Evolutionary conservation across 768 basidiomycete species (phyloP).

Genomic region (Candolleomyces efflorescens): DNA sequence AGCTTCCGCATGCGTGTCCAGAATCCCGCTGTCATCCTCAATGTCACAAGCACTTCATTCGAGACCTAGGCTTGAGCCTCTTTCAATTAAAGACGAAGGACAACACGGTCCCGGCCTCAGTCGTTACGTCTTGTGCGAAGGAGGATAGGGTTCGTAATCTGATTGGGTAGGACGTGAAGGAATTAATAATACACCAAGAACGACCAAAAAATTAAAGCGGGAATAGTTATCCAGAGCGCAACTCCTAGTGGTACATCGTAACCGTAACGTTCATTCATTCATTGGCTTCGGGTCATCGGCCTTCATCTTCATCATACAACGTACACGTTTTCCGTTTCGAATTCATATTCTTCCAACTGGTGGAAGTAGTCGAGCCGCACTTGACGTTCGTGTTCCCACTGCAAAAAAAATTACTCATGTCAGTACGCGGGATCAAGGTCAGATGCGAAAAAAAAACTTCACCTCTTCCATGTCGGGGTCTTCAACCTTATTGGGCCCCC

Average conservation of each 20-base stretch:
- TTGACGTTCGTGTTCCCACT: slow-evolving; percentile 41
- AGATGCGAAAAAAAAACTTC: slow-evolving; percentile 2
- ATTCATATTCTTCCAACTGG: slow-evolving; percentile 45
- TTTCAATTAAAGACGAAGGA: too few relatives aligned
- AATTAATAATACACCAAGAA: slow-evolving; percentile 2
- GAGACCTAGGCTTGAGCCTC: too few relatives aligned
- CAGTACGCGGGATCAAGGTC: not conserved
- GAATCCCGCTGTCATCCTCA: slow-evolving; percentile 4
- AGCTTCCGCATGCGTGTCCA: slow-evolving; percentile 1
- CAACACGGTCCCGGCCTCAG: not conserved
- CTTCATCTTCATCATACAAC: slow-evolving; percentile 35
- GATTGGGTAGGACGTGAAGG: not conserved
- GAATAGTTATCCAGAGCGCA: not conserved
- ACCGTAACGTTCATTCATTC: not conserved
- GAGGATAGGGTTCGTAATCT: not conserved
- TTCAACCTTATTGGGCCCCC: slow-evolving; percentile 11
- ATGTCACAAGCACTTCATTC: too few relatives aligned
- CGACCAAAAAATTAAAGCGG: not conserved
- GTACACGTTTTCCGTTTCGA: slow-evolving; percentile 57
- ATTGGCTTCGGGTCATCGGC: not conserved
- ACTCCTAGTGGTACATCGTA: not conserved
- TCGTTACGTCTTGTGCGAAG: not conserved
- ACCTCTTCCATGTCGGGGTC: slow-evolving; percentile 16
- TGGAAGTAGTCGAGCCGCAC: slow-evolving; percentile 52
- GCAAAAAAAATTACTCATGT: slow-evolving; percentile 19